phyloP scores from a whole-genome alignment of 2,329 filamentous ascomycete species.

The Westerdykella aurantiaca region DNA sequence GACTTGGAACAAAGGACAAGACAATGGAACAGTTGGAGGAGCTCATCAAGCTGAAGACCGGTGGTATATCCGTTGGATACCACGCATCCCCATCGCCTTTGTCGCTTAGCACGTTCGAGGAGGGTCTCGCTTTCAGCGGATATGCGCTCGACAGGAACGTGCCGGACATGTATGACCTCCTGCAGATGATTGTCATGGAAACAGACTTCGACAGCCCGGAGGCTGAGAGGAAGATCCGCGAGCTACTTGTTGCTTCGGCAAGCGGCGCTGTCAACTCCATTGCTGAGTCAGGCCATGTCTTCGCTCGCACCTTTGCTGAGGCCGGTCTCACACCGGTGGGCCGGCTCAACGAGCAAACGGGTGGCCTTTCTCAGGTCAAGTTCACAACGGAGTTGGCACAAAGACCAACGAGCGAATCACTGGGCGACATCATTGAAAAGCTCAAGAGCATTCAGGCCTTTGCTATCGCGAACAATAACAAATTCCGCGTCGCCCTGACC shows the following conservation, averaged over 20 bases:
- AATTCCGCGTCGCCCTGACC: slow-evolving; percentile 74
- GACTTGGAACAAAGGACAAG: slow-evolving; percentile 80
- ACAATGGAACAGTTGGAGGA: slow-evolving; percentile 95
- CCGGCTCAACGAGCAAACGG: slow-evolving; percentile 74
- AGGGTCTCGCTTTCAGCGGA: slow-evolving; percentile 79
- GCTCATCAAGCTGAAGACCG: slow-evolving; percentile 91
- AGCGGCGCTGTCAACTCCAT: slow-evolving; percentile 90
- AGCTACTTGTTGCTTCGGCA: slow-evolving; percentile 78
- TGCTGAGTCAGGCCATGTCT: slow-evolving; percentile 83
- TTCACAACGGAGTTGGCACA: slow-evolving; percentile 73
- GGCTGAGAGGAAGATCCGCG: slow-evolving; percentile 74
- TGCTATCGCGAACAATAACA: slow-evolving; percentile 61
- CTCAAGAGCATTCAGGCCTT: slow-evolving; percentile 79
- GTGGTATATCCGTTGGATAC: slow-evolving; percentile 79
- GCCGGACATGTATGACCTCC: slow-evolving; percentile 80
- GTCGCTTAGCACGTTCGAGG: slow-evolving; percentile 63
- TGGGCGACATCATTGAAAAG: slow-evolving; percentile 72
- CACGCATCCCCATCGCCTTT: slow-evolving; percentile 74
- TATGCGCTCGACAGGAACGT: slow-evolving; percentile 88
- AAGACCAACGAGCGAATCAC: slow-evolving; percentile 61
- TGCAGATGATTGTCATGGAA: slow-evolving; percentile 73
- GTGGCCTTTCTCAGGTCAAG: slow-evolving; percentile 84
- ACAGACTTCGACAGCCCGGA: slow-evolving; percentile 84
- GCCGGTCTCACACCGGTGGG: slow-evolving; percentile 68
- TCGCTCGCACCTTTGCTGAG: slow-evolving; percentile 77